Conservation (phyloP, 108 stramenopile species). For the Cyclotella sp. region DNA sequence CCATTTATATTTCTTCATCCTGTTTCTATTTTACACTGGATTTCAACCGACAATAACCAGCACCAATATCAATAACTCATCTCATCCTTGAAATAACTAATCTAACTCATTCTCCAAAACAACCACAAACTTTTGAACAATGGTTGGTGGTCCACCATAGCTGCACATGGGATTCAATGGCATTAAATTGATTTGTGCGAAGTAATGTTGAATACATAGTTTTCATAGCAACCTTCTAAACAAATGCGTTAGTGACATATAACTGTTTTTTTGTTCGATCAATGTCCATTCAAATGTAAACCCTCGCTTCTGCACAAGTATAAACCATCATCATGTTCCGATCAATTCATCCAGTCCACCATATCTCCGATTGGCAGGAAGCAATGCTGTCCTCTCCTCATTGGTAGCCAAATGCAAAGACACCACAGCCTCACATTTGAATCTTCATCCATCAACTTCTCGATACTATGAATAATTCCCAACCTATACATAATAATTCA, state of each 20-base stretch:
- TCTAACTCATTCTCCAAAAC: slow-evolving; percentile 74
- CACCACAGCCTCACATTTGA: slow-evolving; percentile 83
- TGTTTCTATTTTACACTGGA: slow-evolving; percentile 67
- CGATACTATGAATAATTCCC: slow-evolving; percentile 86
- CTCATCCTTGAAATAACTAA: slow-evolving; percentile 88
- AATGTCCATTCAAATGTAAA: slow-evolving; percentile 98
- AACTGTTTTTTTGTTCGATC: slow-evolving; percentile 92
- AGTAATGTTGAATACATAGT: slow-evolving; percentile 61
- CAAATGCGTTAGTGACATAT: slow-evolving; percentile 65
- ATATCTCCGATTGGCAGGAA: slow-evolving; percentile 93
- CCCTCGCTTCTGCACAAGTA: slow-evolving; percentile 71
- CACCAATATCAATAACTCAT: slow-evolving; percentile 98
- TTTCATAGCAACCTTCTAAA: slow-evolving; percentile 68
- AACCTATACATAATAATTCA: slow-evolving; percentile 95
- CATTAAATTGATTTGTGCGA: slow-evolving; percentile 96
- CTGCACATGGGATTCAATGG: slow-evolving; percentile 95
- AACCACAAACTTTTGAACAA: slow-evolving; percentile 73
- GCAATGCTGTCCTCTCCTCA: slow-evolving; percentile 82
- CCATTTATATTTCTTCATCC: slow-evolving; percentile 19
- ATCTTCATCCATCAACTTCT: slow-evolving; percentile 63
- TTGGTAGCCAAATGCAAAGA: slow-evolving; percentile 92
- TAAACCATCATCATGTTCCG: slow-evolving; percentile 79
- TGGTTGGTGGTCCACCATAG: slow-evolving; percentile 68
- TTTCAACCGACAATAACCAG: slow-evolving; percentile 97
- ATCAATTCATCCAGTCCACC: slow-evolving; percentile 90